Conservation (phyloP, 2,329 filamentous ascomycete genomes). For the Dactylellina drechsleri region DNA sequence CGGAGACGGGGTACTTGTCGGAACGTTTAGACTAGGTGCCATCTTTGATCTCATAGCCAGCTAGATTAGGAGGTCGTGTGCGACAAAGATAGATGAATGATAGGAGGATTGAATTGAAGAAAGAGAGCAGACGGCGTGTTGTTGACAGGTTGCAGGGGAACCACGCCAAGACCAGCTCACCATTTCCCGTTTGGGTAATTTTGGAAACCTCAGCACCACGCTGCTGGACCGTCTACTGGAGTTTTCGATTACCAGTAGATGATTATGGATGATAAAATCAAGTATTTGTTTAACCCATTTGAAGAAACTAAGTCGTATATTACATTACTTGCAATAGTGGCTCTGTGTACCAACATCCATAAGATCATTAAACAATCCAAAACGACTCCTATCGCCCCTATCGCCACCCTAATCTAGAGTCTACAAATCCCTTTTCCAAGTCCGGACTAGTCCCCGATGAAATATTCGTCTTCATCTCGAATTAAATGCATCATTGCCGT, state of each 20-base stretch:
- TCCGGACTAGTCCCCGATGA: neutral
- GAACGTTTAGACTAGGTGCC: too few relatives aligned
- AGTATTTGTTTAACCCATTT: too few relatives aligned
- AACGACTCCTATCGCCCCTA: neutral
- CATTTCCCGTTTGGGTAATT: slow-evolving; percentile 35
- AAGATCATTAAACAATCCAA: neutral
- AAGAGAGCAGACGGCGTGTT: too few relatives aligned
- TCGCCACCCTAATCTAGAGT: neutral
- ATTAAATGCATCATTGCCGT: neutral
- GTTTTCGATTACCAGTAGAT: neutral
- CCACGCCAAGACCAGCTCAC: slow-evolving; percentile 19
- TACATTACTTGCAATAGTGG: too few relatives aligned
- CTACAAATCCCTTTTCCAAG: neutral
- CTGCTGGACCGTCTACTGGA: slow-evolving; percentile 14
- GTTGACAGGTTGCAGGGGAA: slow-evolving; percentile 33
- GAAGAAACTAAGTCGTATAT: too few relatives aligned
- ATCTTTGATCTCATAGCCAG: too few relatives aligned
- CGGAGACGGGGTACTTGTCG: slow-evolving; percentile 5
- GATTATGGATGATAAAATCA: too few relatives aligned
- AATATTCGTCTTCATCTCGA: neutral
- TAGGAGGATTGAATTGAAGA: neutral
- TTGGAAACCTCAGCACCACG: slow-evolving; percentile 31
- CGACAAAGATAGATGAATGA: neutral
- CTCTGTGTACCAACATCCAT: neutral
- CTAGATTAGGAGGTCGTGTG: neutral